Evolutionary conservation across 176 grass and related monocot genomes (phyloP).

Genomic region (Echinochloa phyllopogon): DNA sequence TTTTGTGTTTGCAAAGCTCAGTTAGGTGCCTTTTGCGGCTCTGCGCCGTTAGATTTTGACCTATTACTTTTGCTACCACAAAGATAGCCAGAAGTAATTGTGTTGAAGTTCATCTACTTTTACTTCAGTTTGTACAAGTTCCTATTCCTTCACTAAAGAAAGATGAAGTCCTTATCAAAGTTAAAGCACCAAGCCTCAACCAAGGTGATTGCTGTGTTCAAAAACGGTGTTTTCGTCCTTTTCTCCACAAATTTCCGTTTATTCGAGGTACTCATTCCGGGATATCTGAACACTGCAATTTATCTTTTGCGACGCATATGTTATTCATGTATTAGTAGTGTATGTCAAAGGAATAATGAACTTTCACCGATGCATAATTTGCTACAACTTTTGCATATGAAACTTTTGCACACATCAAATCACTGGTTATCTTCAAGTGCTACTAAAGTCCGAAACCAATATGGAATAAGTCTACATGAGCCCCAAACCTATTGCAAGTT

Average conservation of each 20-base stretch:
- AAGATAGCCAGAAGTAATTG: not conserved
- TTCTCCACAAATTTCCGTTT: slow-evolving; percentile 61
- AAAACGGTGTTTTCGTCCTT: slow-evolving; percentile 45
- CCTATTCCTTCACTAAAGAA: slow-evolving; percentile 57
- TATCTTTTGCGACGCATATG: no score
- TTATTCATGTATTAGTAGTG: not conserved
- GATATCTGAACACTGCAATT: no score
- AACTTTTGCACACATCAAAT: no score
- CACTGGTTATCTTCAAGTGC: no score
- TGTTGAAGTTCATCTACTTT: not conserved
- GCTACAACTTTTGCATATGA: not conserved
- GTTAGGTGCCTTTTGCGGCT: not conserved
- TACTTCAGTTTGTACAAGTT: slow-evolving; percentile 49
- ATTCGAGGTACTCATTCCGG: slow-evolving; percentile 44
- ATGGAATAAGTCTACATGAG: no score
- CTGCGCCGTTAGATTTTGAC: no score
- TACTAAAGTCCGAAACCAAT: no score
- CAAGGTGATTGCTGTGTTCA: slow-evolving; percentile 55
- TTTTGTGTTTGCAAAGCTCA: no score
- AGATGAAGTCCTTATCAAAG: slow-evolving; percentile 56
- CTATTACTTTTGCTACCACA: no score
- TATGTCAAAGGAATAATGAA: not conserved
- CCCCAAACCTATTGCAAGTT: no score
- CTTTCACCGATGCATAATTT: not conserved
- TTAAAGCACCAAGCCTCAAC: slow-evolving; percentile 53